Base-by-base conservation (phyloP, 352 stramenopile genomes). In the Phytophthora litchii region DNA sequence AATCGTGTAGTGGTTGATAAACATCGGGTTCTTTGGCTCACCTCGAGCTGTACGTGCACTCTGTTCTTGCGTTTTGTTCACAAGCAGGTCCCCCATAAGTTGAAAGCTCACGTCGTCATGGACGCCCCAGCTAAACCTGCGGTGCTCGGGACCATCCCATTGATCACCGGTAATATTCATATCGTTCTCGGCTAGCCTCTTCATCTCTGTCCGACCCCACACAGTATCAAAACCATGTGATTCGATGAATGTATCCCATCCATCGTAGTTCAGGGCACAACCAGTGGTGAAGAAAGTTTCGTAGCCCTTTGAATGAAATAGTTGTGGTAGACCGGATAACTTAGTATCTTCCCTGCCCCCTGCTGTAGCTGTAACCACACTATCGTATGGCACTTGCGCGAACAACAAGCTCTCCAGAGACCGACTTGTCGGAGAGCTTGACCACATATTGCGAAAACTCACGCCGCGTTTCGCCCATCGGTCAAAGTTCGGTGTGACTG, bases 1-100 rank as follows among this genome's bases (percentile, higher is more conserved):
- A 27, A 82, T 82, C 21, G 72, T 80, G 59, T 82, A 85, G 29
- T 80, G 67, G 17, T 63, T 78, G 19, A 77, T 42, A 55, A 80
- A 85, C 29, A 76, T 70, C 25, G 75, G 72, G 31, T 57, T 56
- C 42, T 72, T 80, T 3, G 57, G 34, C 11, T 72, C 17, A 3
- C 56, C 58, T n/a, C n/a, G 41, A 3, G 32, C 35, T 13, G 67
- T 27, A 1, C 62, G 65, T 23, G 66, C 38, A 0, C 34, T 36
- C 20, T 81, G 74, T 16, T 65, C 41, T 29, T 43, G 42, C 2
- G 63, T 70, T 41, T 73, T 73, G 36, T 80, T 71, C 12, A 70
- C 25, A 31, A 85, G 53, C 3, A 85, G 23, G 23, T 82, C 67
- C 4, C 57, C 72, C 0, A 85, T 40, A 21, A 85, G 54, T 4